Conservation (phyloP, 2,329 filamentous ascomycete species). For the Seiridium cupressi region DNA sequence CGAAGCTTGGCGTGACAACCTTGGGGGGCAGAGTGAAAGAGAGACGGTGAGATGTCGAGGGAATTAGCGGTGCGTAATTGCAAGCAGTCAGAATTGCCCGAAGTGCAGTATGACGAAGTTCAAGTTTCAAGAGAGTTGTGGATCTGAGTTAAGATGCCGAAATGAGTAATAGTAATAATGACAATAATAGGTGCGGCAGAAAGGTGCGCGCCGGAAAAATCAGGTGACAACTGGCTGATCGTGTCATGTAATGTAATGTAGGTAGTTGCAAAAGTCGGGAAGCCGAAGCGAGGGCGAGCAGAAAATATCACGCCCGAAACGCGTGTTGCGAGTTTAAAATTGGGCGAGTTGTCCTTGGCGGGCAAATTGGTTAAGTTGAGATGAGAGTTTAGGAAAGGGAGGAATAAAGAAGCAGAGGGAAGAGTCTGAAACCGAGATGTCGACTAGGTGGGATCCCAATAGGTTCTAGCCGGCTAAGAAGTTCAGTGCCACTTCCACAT, state of each 20-base stretch:
- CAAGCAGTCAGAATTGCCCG: too few species aligned
- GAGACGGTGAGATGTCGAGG: too few species aligned
- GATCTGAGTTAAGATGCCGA: background rate
- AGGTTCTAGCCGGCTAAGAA: slow-evolving; percentile 1
- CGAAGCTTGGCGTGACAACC: background rate
- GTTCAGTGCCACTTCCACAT: background rate
- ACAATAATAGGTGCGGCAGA: background rate
- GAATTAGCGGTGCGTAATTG: too few species aligned
- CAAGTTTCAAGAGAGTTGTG: background rate
- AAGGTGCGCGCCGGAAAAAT: background rate
- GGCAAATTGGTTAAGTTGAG: background rate
- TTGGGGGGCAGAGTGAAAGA: too few species aligned
- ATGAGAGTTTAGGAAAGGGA: background rate
- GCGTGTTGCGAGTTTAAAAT: background rate
- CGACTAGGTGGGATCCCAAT: slow-evolving; percentile 3
- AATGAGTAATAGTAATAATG: background rate
- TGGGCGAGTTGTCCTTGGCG: background rate
- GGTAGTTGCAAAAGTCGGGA: background rate
- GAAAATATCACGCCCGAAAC: background rate
- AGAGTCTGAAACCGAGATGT: slow-evolving; percentile 8
- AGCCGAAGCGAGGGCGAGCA: background rate
- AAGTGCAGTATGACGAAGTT: too few species aligned
- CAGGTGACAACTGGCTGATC: background rate
- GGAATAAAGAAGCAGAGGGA: slow-evolving; percentile 5
- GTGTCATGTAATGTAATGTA: background rate